Evolutionary conservation across 2,329 filamentous ascomycete genomes (phyloP).

Genomic region (Phoma sp.): DNA sequence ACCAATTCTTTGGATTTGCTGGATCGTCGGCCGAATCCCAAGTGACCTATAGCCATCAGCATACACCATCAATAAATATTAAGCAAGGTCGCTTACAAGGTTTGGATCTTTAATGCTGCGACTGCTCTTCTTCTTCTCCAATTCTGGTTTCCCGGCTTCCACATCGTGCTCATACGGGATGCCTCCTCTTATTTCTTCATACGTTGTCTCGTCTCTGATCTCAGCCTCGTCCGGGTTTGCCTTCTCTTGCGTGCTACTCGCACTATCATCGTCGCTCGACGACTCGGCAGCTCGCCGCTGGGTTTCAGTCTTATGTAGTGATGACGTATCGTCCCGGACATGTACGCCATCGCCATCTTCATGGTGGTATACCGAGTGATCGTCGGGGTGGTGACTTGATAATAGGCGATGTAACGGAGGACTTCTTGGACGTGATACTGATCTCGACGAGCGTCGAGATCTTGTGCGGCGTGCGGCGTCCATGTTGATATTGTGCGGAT

Average conservation of each 20-base stretch:
- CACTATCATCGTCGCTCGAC: conserved; percentile 19
- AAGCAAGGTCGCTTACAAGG: conserved; percentile 27
- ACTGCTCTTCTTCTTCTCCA: conserved; percentile 37
- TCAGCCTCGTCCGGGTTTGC: conserved; percentile 12
- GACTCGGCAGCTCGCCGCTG: conserved; percentile 24
- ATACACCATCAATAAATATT: neutral
- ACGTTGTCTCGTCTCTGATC: conserved; percentile 19
- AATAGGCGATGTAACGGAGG: conserved; percentile 35
- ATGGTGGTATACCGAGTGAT: conserved; percentile 44
- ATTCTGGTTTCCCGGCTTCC: conserved; percentile 24
- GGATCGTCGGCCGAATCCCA: conserved; percentile 56
- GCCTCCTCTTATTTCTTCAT: conserved; percentile 37
- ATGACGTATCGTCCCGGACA: conserved; percentile 27
- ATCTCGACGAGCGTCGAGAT: conserved; percentile 21
- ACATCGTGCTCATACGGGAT: conserved; percentile 41
- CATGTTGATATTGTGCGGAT: neutral
- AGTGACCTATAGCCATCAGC: conserved; percentile 40
- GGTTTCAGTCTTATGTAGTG: conserved; percentile 35
- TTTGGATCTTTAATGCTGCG: conserved; percentile 41
- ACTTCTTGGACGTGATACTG: conserved; percentile 31
- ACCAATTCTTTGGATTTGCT: conserved; percentile 56
- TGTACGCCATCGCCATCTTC: conserved; percentile 36
- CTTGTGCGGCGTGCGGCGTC: conserved; percentile 5
- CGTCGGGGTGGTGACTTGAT: conserved; percentile 42
- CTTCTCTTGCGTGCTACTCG: conserved; percentile 22